Percentiles rank a stretch among this genome's conserved stretches.
Conservation (phyloP, 2,329 filamentous ascomycete genomes). For the Aspergillus tubingensis region DNA sequence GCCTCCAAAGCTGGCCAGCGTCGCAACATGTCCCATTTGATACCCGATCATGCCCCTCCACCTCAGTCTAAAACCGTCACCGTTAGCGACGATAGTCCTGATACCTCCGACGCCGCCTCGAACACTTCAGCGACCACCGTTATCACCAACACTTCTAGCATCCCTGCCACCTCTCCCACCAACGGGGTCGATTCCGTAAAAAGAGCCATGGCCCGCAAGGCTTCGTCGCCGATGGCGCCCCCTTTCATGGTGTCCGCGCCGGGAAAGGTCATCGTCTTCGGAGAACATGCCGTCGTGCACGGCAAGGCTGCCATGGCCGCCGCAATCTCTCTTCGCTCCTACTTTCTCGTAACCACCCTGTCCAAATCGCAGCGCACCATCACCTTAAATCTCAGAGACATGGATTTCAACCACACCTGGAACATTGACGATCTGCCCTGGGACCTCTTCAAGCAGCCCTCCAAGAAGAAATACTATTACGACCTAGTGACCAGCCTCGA, state of each 20-base stretch:
- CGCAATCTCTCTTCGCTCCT: slow-evolving; percentile 90
- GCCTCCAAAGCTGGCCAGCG: slow-evolving; percentile 25
- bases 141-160: slow-evolving; percentile 14
- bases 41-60: slow-evolving; percentile 24
- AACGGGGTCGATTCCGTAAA: slow-evolving; percentile 10
- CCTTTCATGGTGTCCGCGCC: slow-evolving; percentile 98
- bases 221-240: slow-evolving; percentile 68
- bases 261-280: slow-evolving; percentile 97
- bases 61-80: slow-evolving; percentile 21
- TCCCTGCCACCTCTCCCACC: slow-evolving; percentile 15
- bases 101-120: slow-evolving; percentile 33
- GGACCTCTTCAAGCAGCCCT: slow-evolving; percentile 73
- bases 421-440: slow-evolving; percentile 90
- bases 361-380: slow-evolving; percentile 90
- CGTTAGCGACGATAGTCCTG: slow-evolving; percentile 26
- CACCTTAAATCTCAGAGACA: slow-evolving; percentile 85
- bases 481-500: slow-evolving; percentile 84
- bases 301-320: slow-evolving; percentile 96
- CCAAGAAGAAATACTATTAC: slow-evolving; percentile 94
- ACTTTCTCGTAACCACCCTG: slow-evolving; percentile 90
- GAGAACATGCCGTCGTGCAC: slow-evolving; percentile 96
- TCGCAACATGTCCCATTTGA: slow-evolving; percentile 32
- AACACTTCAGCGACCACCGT: slow-evolving; percentile 33
- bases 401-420: slow-evolving; percentile 88
- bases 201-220: slow-evolving; percentile 37